Evolutionary conservation across 345 rosid genomes (phyloP), one percentile per base, ranked within the genome.

Genomic region (Moringa oleifera): DNA sequence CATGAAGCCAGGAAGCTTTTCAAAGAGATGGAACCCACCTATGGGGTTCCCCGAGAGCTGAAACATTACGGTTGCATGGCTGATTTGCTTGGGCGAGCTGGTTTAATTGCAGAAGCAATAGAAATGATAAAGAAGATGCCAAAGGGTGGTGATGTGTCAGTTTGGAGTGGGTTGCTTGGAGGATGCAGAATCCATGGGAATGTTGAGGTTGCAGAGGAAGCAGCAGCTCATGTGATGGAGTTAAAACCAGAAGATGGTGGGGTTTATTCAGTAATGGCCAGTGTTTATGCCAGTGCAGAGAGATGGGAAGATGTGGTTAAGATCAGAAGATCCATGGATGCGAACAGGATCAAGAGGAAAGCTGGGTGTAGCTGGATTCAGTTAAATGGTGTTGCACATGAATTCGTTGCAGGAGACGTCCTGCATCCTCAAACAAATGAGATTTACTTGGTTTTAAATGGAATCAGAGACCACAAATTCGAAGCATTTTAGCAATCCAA

Each of bases 41-140:
- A 78, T 49, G 73, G 72, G 21, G 83, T 83, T 23, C 45, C 57
- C 20, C 73, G 80, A 51, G 91, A 85, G 74, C 71, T 71, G 51
- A 89, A 79, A 74, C 96, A 87, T 70, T 90, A 80, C 6, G 90
- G 94, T 6, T 90, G 90, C 56, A 79, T 87, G 95, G 81, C 83
- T 41, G 91, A 87, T 77, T 74, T 87, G 82, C 83, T 83, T n/a
- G 85, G 82, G 1, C 69, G 94, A 64, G 86, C 89, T 10, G 90
- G 90, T 28, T 62, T 90, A 78, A 81, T 90, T 18, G 53, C 69
- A 57, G 88, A 87, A 80, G 83, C 86, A 2, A 65, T 77, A 64
- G 84, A 80, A 23, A 78, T 87, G 83, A 83, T 82, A 49, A 62
- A 73, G 56, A 68, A 47, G 47, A 82, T 85, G 86, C 91, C 90